Evolutionary conservation across 139 green algal genomes (phyloP).

Genomic region (Zygnema cylindricum): DNA sequence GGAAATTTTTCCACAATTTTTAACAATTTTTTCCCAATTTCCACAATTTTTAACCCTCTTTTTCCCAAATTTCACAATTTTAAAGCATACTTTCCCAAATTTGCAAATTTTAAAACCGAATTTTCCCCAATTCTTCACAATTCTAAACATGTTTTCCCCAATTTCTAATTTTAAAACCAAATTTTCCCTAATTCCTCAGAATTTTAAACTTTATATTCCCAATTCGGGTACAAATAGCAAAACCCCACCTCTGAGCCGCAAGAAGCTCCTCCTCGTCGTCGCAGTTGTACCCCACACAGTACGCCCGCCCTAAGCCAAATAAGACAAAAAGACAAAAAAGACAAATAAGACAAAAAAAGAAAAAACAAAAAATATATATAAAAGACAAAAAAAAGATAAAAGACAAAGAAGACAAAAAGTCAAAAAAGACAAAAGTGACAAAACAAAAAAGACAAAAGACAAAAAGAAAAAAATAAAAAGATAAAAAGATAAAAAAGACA

Average conservation of each 20-base stretch:
- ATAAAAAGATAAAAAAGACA: neutral
- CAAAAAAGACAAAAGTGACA: neutral
- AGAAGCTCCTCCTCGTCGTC: constrained; percentile 51
- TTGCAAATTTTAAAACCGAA: no score
- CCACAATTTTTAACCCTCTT: no score
- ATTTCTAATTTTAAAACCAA: no score
- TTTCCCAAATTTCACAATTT: no score
- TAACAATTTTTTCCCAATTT: no score
- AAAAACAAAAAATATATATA: constrained; percentile 6
- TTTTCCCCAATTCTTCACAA: no score
- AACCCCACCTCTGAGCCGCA: constrained; percentile 48
- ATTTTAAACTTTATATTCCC: no score
- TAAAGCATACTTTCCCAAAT: no score
- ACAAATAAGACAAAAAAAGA: neutral
- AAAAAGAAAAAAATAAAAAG: constrained; percentile 1
- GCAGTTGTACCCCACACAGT: constrained; percentile 51
- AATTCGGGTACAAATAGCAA: no score
- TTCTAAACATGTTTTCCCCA: no score
- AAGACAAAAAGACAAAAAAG: neutral
- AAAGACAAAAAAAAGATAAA: neutral
- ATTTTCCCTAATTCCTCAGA: no score
- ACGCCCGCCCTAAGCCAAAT: constrained; percentile 42
- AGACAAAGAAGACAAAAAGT: neutral
- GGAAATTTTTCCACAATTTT: no score
- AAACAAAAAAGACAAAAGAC: neutral